Base-by-base conservation (phyloP, 2,329 filamentous ascomycete species). In the Sporothrix phasma region DNA sequence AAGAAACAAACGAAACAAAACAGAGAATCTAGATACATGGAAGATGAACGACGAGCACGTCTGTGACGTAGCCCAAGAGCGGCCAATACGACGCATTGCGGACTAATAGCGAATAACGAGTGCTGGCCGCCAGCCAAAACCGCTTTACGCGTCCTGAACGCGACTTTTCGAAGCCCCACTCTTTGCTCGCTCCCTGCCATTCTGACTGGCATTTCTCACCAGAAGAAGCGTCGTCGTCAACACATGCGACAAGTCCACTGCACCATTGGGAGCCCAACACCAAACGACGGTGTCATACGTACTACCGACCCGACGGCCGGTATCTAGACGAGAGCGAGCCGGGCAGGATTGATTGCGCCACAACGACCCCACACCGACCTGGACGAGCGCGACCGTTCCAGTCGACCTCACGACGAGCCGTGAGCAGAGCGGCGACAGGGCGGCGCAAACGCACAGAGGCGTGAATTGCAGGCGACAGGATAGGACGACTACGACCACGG, bases 141-240 rank as follows among this genome's bases (percentile, higher is more conserved):
- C 37, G 53, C 64, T 65, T 63, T 65, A 65, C 64, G 64, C 64
- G 64, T 63, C 61, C 37, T 3, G 22, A 61, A 65, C 64, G 64
- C 64, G 64, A 45, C 64, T 39, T 54, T 15, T 24, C n/a, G 7
- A 22, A n/a, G 61, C 43, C 51, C 64, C 64, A 59, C 64, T 65
- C 63, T 62, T 39, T 49, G 19, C 11, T 37, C 31, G 45, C 60
- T 53, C 46, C 43, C 34, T 41, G 45, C 60, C n/a, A 22, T 26
- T 34, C 4, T 47, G 43, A 43, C 58, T 49, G 58, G 26, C 43
- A 47, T 49, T 61, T 60, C 41, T 60, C 41, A 7, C 26, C 37
- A 19, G 15, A 58, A 15, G n/a, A 46, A 17, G 15, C 24, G 17
- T n/a, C 24, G 13, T 60, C 10, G 24, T 46, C 56, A 31, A 47